Base-by-base conservation (phyloP, 2,329 filamentous ascomycete genomes). In the Curvularia sp. region DNA sequence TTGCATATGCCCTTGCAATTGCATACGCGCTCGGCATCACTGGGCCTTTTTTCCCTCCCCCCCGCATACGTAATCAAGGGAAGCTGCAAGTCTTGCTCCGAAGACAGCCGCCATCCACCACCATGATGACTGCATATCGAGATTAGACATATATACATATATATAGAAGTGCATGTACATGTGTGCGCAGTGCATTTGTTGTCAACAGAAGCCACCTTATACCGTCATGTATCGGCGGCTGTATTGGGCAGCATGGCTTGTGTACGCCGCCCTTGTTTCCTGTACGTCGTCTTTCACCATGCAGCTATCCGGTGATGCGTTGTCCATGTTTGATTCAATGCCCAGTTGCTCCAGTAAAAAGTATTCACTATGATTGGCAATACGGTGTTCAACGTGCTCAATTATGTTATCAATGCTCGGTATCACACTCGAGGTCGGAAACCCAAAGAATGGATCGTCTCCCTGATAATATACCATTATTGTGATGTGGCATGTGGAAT, bases 221-320 rank as follows among this genome's bases (percentile, higher is more conserved):
- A 49, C 38, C 47, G 53, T 53, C 64, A 49, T 50, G 26, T 49
- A 47, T 63, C 55, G 59, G 59, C 44, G n/a, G n/a, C 44, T 49
- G 33, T 49, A 44, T 65, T 57, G 61, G 61, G 56, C 55, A 64
- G 58, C 59, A 57, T 53, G 60, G 57, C 54, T 53, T 64, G 48
- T 57, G 61, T 62, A 62, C 49, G 41, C 51, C 49, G 50, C 58
- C 56, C 67, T 18, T 60, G 56, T 67, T 69, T 62, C 57, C 51
- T 61, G 56, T 61, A 57, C 53, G 53, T 65, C 51, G 59, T 62
- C 57, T 61, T 56, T 44, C 44, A 57, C 30, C 24, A 60, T 57
- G 62, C 49, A 64, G 42, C 57, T 61, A 60, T 57, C 65, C 60
- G 63, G 56, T 28, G 52, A 50, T 61, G 54, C 41, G 62, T 61